Base-by-base conservation (phyloP, 495 filamentous ascomycete species). In the Hamigera avellanea region DNA sequence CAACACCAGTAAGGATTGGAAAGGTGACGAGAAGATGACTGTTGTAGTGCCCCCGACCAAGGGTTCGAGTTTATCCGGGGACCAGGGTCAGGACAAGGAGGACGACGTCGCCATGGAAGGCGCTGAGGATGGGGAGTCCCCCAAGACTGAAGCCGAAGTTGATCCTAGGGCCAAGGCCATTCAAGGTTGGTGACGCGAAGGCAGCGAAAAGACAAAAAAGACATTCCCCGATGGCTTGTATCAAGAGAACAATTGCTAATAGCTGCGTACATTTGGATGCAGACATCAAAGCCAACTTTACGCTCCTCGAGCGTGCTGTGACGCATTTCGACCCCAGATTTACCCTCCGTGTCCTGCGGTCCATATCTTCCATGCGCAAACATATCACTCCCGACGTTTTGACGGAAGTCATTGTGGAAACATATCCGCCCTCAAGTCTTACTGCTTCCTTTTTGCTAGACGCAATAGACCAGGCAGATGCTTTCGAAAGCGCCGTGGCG, bases 221-320 rank as follows among this genome's bases (percentile, higher is more conserved):
- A 23, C 21, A 23, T 23, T 5, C 21, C 21, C 4, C 21, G 9
- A 23, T 9, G n/a, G n/a, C n/a, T n/a, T 23, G 21, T 23, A 4
- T 9, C 4, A 4, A 4, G 17, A 14, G 25, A 37, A n/a, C 13
- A 21, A 15, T 25, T 16, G 30, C 45, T 39, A 46, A 29, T 34
- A 4, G 34, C n/a, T 30, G 9, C 7, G 14, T 7, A 30, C 14
- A n/a, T n/a, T n/a, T n/a, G 14, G 33, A 34, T 39, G 32, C 46
- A 93, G 91, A 95, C 54, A 94, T 96, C 69, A 88, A 87, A 64
- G 75, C 71, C 70, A 95, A 93, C 62, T 95, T 94, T 53, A 71
- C 73, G 36, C 74, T 95, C 18, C 74, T 98, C 41, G 87, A 95
- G 46, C 83, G 86, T 52, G 91, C 91, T 44, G 88, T 96, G 41